Conservation (phyloP, 768 basidiomycete genomes). For the Lentinula detonsa region DNA sequence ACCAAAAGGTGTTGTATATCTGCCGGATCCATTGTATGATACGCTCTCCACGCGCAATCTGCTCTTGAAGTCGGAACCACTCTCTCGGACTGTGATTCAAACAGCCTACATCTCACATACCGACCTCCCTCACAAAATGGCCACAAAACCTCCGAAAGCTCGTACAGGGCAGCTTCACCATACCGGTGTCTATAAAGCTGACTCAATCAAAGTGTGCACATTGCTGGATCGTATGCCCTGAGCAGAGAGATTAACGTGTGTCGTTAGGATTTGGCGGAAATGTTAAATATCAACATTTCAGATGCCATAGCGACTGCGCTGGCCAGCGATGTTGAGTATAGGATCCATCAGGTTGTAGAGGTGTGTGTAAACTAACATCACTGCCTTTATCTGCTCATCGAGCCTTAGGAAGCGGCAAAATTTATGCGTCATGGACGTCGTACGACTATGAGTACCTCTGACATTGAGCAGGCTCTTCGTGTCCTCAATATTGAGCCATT, state of each 20-base stretch:
- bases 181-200: slow-evolving; percentile 58
- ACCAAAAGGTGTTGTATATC: neutral
- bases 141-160: slow-evolving; percentile 38
- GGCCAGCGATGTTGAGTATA: slow-evolving; percentile 95
- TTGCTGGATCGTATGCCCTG: neutral
- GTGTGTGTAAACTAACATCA: slow-evolving; percentile 30
- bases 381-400: slow-evolving; percentile 1
- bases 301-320: slow-evolving; percentile 78
- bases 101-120: neutral
- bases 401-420: slow-evolving; percentile 73
- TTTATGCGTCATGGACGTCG: slow-evolving; percentile 95
- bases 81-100: too few species aligned
- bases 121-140: slow-evolving; percentile 16
- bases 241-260: slow-evolving; percentile 1
- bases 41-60: too few species aligned
- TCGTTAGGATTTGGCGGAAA: slow-evolving; percentile 84
- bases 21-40: too few species aligned
- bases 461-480: slow-evolving; percentile 91
- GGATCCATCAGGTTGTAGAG: slow-evolving; percentile 93
- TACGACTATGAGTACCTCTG: slow-evolving; percentile 82
- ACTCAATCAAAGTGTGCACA: slow-evolving; percentile 50
- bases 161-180: slow-evolving; percentile 42
- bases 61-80: too few species aligned
- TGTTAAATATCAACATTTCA: slow-evolving; percentile 70
- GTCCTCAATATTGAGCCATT: slow-evolving; percentile 95